These are phyloP conservation scores for Mycena vulgaris DNA, from an alignment of 768 basidiomycete species.

Conservation along the genomic window DNA sequence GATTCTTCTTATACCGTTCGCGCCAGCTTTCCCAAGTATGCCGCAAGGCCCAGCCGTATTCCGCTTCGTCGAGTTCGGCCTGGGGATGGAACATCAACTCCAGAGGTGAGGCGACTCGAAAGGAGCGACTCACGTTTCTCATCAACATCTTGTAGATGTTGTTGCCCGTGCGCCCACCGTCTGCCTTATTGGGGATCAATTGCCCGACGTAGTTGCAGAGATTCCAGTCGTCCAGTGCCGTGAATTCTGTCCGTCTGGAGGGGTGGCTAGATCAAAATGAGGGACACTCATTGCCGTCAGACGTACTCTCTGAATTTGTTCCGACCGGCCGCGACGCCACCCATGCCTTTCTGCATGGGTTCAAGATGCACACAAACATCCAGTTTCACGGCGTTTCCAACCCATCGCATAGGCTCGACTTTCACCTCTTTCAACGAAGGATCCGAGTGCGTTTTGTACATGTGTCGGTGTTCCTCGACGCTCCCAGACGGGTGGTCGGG, in stretches of 20 bases:
- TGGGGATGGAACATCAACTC: background rate
- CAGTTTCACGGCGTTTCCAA: constrained; percentile 44
- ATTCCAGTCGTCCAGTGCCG: constrained; percentile 55
- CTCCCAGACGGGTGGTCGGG: constrained; percentile 19
- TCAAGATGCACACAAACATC: constrained; percentile 41
- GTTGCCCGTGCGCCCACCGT: constrained; percentile 59
- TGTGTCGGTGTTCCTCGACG: constrained; percentile 31
- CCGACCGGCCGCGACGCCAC: constrained; percentile 38
- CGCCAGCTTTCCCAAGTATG: constrained; percentile 67
- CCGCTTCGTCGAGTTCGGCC: constrained; percentile 40
- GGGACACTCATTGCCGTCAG: background rate
- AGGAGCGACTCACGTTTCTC: constrained; percentile 25
- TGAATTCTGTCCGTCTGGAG: constrained; percentile 49
- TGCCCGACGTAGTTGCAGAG: constrained; percentile 56
- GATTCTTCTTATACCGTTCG: constrained; percentile 61
- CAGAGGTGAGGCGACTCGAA: background rate
- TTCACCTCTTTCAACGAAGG: constrained; percentile 21
- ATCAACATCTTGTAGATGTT: constrained; percentile 53
- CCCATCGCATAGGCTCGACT: constrained; percentile 46
- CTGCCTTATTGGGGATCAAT: constrained; percentile 49
- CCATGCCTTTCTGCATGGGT: constrained; percentile 46
- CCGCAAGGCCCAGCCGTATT: constrained; percentile 55
- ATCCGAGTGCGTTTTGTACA: constrained; percentile 39
- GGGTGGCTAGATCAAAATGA: background rate
- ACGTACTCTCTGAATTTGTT: constrained; percentile 15